These are phyloP conservation scores for Melanogaster broomeanus DNA, from an alignment of 768 basidiomycete species.

Conservation along the genomic window DNA sequence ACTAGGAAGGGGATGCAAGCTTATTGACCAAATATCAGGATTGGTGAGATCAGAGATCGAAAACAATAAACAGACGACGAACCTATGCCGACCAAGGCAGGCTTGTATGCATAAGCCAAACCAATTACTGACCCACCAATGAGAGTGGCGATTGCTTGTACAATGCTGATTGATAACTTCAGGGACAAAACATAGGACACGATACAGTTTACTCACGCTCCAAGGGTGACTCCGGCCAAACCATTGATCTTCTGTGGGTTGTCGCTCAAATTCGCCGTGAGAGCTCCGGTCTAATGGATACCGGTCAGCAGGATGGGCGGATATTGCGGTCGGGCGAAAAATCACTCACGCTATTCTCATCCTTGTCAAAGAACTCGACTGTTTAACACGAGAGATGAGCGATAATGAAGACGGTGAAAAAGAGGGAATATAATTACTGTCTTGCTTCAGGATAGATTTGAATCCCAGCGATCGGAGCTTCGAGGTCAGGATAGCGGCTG, in stretches of 20 bases:
- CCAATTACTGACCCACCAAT: conserved; percentile 73
- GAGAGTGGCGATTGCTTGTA: conserved; percentile 72
- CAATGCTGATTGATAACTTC: conserved; percentile 48
- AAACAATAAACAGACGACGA: no score
- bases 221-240: conserved; percentile 84
- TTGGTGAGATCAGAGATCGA: no score
- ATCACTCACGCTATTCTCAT: conserved; percentile 67
- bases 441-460: conserved; percentile 82
- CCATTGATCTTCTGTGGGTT: conserved; percentile 90
- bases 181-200: neutral
- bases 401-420: neutral
- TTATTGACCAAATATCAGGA: conserved; percentile 19
- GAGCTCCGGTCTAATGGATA: conserved; percentile 61
- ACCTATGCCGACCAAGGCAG: conserved; percentile 81
- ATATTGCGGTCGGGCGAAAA: no score
- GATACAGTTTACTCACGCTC: conserved; percentile 49
- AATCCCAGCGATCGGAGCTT: conserved; percentile 75
- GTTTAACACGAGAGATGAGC: conserved; percentile 1
- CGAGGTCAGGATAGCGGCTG: conserved; percentile 70
- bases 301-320: no score
- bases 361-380: conserved; percentile 90
- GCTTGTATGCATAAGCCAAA: conserved; percentile 73
- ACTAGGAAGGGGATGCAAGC: conserved; percentile 67
- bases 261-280: conserved; percentile 80
- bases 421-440: conserved; percentile 62